Percentiles rank a stretch among this genome's conserved stretches.
Conservation (phyloP, 2,329 filamentous ascomycete genomes). For the Fusarium sp. region DNA sequence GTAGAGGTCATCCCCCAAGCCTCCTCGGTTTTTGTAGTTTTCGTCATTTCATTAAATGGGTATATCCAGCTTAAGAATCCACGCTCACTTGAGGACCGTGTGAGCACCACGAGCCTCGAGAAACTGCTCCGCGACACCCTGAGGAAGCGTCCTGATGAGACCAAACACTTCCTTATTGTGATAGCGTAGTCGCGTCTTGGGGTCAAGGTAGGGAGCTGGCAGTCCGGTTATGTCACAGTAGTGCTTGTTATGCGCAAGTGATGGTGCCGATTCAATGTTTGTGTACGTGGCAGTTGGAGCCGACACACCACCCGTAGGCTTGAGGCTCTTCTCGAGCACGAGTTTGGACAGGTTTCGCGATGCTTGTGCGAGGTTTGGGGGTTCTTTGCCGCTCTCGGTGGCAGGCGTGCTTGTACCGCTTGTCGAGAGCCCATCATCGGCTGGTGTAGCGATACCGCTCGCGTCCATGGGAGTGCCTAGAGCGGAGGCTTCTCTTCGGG, state of each 20-base stretch:
- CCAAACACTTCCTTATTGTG: slow-evolving; percentile 93
- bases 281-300: slow-evolving; percentile 88
- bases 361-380: slow-evolving; percentile 86
- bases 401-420: slow-evolving; percentile 69
- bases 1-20: not conserved
- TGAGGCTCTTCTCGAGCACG: slow-evolving; percentile 84
- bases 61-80: not conserved
- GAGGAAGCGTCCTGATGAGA: slow-evolving; percentile 81
- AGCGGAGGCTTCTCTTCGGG: slow-evolving; percentile 88
- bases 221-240: slow-evolving; percentile 98
- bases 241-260: slow-evolving; percentile 82
- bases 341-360: slow-evolving; percentile 87
- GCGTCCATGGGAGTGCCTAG: slow-evolving; percentile 80
- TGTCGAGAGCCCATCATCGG: slow-evolving; percentile 65
- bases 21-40: not conserved
- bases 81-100: slow-evolving; percentile 83
- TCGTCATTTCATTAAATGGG: slow-evolving; percentile 9
- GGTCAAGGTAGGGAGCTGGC: slow-evolving; percentile 91
- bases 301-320: slow-evolving; percentile 46
- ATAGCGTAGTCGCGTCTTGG: slow-evolving; percentile 93
- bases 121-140: slow-evolving; percentile 87
- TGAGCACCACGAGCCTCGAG: slow-evolving; percentile 91
- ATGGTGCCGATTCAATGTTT: slow-evolving; percentile 95
- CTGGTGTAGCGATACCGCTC: slow-evolving; percentile 79
- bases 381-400: slow-evolving; percentile 54